These are phyloP conservation scores for Plectosphaerella cucumerina DNA, from an alignment of 2,329 filamentous ascomycete species.

Conservation along the genomic window DNA sequence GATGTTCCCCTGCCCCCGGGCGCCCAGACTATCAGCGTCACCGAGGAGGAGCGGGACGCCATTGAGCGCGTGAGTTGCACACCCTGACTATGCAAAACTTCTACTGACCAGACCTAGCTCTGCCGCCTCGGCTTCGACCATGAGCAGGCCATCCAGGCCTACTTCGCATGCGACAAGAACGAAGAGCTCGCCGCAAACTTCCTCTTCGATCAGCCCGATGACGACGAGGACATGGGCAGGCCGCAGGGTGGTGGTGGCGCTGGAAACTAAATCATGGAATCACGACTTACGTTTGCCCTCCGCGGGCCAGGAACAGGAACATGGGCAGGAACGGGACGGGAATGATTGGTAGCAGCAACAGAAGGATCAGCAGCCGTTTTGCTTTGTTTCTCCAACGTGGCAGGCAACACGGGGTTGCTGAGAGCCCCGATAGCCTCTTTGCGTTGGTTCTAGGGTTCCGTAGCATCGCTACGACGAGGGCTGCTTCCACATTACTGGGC, in stretches of 20 bases:
- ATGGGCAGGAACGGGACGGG: constrained; percentile 16
- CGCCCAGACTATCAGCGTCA: constrained; percentile 84
- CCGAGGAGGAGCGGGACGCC: constrained; percentile 92
- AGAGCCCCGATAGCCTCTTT: too few species aligned
- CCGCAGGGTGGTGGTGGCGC: constrained; percentile 1
- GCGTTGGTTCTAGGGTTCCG: too few species aligned
- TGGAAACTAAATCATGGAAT: background rate
- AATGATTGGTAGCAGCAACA: background rate
- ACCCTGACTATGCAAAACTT: background rate
- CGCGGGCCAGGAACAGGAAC: too few species aligned
- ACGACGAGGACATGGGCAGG: constrained; percentile 50
- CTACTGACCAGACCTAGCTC: constrained; percentile 48
- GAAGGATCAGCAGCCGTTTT: too few species aligned
- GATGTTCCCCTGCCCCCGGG: constrained; percentile 83
- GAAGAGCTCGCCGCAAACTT: constrained; percentile 98
- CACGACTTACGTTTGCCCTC: background rate
- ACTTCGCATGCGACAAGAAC: constrained; percentile 99
- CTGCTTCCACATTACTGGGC: too few species aligned
- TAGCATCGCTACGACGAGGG: too few species aligned
- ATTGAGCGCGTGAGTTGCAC: constrained; percentile 78
- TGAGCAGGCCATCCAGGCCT: constrained; percentile 93
- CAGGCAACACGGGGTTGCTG: too few species aligned
- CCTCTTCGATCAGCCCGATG: constrained; percentile 93
- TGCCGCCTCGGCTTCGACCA: constrained; percentile 91
- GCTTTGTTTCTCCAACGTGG: too few species aligned